Base-by-base conservation (phyloP, 768 basidiomycete genomes). In the Suillus clintonianus region DNA sequence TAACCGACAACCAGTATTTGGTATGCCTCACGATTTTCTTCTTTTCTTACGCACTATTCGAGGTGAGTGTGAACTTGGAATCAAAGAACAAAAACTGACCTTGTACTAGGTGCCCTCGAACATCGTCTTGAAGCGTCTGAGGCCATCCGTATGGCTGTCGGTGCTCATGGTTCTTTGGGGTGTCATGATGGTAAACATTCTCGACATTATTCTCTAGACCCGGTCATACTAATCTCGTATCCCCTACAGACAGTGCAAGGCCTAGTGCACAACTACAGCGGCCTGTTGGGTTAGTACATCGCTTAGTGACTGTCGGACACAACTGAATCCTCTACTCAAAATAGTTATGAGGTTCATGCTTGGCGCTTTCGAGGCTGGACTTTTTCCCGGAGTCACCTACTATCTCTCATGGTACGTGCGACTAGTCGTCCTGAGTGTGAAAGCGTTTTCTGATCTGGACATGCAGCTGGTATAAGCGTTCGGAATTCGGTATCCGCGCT, bases 101-200 rank as follows among this genome's bases (percentile, higher is more conserved):
- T 47, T 39, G 24, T 27, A 41, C 24, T 59, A 83, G 82, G 84
- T 91, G 34, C 91, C 91, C 3, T 89, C 88, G 15, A 91, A 91
- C 64, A 76, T 90, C 3, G 86, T 90, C 71, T 76, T 91, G 58
- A 91, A 91, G 71, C 85, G 89, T 39, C 79, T 91, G 37, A 82
- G 90, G 1, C 92, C 91, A 0, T 91, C 90, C 4, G 73, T 94
- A 41, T 93, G 91, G 91, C 77, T 94, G 6, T 90, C 89, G 6
- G 64, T 81, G 32, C 79, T 92, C 59, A 92, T 94, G 91, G 65
- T 90, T 3, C 67, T 85, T 19, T 91, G 90, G 89, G 90, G 90
- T 3, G 67, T 91, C 36, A 86, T 87, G 80, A 91, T 91, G 90
- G 89, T 89, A 60, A 58, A 78, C 54, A 10, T 57, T 51, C 5